Evolutionary conservation across 495 filamentous ascomycete genomes (phyloP).

Genomic region (Chaetomium cochliodes): DNA sequence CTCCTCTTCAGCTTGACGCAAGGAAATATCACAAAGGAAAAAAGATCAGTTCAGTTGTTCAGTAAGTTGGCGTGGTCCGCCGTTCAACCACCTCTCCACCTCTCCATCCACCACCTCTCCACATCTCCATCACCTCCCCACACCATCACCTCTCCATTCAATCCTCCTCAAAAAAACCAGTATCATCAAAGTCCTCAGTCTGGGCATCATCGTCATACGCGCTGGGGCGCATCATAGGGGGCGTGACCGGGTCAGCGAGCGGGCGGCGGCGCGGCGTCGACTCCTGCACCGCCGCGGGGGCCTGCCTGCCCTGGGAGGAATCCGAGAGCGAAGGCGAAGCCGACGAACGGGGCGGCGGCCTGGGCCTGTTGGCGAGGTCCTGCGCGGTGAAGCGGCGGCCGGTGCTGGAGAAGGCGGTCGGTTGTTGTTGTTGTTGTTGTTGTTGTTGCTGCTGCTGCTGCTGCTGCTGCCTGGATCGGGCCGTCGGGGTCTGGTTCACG

Average conservation of each 20-base stretch:
- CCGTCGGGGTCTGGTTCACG: constrained; percentile 56
- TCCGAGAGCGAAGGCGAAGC: constrained; percentile 17
- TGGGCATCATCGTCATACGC: constrained; percentile 74
- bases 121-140: too few species aligned
- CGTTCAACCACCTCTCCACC: too few species aligned
- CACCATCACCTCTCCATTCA: not conserved
- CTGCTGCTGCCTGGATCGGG: constrained; percentile 19
- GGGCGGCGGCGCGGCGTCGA: constrained; percentile 39
- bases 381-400: constrained; percentile 52
- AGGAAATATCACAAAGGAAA: constrained; percentile 1
- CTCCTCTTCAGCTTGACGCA: not conserved
- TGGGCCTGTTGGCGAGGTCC: constrained; percentile 48
- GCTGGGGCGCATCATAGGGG: constrained; percentile 64
- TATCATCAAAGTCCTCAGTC: constrained; percentile 53
- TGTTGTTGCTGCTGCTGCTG: not conserved
- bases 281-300: constrained; percentile 16
- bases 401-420: constrained; percentile 53
- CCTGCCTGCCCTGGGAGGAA: constrained; percentile 3
- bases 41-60: not conserved
- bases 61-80: not conserved
- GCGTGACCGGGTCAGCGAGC: constrained; percentile 55
- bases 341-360: constrained; percentile 42
- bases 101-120: not conserved
- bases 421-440: constrained; percentile 3
- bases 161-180: constrained; percentile 53